phyloP scores from a whole-genome alignment of 208 protist genomes.

The Plasmodiophora brassicae region DNA sequence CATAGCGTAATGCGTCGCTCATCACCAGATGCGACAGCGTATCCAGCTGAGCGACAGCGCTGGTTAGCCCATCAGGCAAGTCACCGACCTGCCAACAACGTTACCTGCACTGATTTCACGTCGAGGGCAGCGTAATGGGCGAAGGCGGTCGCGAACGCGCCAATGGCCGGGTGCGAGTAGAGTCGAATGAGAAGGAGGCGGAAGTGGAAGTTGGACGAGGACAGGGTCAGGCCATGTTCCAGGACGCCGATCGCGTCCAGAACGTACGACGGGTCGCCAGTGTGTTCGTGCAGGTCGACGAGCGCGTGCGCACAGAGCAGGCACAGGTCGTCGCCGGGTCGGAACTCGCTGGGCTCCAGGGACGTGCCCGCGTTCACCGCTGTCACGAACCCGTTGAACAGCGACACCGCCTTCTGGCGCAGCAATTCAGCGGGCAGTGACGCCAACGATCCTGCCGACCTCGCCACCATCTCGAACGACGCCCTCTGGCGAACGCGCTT shows the following conservation, averaged over 20 bases:
- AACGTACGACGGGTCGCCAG: background rate
- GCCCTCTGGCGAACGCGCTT: background rate
- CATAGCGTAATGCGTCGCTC: background rate
- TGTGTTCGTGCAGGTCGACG: background rate
- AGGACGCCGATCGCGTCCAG: background rate
- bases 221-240: background rate
- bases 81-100: too few relatives aligned
- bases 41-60: too few relatives aligned
- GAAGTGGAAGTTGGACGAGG: background rate
- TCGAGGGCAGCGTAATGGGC: slow-evolving; percentile 7
- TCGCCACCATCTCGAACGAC: slow-evolving; percentile 6
- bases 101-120: background rate
- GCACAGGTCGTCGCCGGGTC: background rate
- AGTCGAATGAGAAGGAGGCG: background rate
- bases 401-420: background rate
- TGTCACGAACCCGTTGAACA: background rate
- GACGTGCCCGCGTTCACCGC: background rate
- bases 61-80: too few relatives aligned
- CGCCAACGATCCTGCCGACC: background rate
- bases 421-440: background rate
- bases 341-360: background rate
- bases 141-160: background rate
- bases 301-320: background rate
- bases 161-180: background rate
- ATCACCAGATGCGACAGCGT: background rate